Percentiles rank a stretch among this genome's conserved stretches.
Conservation (phyloP, 2,329 filamentous ascomycete genomes). For the Triangularia verruculosa region DNA sequence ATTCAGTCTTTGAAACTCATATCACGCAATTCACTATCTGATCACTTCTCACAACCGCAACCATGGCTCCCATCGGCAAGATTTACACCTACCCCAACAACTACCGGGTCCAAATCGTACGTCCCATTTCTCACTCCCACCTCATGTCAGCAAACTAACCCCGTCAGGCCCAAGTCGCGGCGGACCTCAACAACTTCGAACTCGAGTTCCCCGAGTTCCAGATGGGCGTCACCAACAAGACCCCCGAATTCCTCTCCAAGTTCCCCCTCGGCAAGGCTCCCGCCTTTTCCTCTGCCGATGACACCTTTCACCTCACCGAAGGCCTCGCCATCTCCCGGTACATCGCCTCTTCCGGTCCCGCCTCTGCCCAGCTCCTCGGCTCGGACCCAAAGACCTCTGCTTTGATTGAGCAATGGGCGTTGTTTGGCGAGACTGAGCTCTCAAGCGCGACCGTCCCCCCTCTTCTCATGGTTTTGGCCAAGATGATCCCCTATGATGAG, state of each 20-base stretch:
- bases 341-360: slow-evolving; percentile 44
- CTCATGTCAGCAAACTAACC: neutral
- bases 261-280: slow-evolving; percentile 53
- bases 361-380: slow-evolving; percentile 44
- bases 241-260: slow-evolving; percentile 46
- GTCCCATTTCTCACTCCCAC: slow-evolving; percentile 8
- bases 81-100: slow-evolving; percentile 39
- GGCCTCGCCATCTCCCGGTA: slow-evolving; percentile 47
- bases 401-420: slow-evolving; percentile 45
- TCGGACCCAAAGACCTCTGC: slow-evolving; percentile 39
- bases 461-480: slow-evolving; percentile 31
- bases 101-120: slow-evolving; percentile 37
- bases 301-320: slow-evolving; percentile 42
- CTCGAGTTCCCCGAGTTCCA: slow-evolving; percentile 39
- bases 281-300: slow-evolving; percentile 46
- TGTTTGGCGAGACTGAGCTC: slow-evolving; percentile 40
- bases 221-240: slow-evolving; percentile 41
- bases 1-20: neutral
- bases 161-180: slow-evolving; percentile 34
- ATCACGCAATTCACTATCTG: slow-evolving; percentile 18
- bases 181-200: slow-evolving; percentile 40
- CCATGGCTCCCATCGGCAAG: slow-evolving; percentile 40
- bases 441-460: slow-evolving; percentile 23
- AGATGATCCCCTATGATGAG: slow-evolving; percentile 32
- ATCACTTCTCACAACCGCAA: neutral